Evolutionary conservation across 1,139 yeast species (phyloP).

Genomic region (Geotrichum macrosporum): DNA sequence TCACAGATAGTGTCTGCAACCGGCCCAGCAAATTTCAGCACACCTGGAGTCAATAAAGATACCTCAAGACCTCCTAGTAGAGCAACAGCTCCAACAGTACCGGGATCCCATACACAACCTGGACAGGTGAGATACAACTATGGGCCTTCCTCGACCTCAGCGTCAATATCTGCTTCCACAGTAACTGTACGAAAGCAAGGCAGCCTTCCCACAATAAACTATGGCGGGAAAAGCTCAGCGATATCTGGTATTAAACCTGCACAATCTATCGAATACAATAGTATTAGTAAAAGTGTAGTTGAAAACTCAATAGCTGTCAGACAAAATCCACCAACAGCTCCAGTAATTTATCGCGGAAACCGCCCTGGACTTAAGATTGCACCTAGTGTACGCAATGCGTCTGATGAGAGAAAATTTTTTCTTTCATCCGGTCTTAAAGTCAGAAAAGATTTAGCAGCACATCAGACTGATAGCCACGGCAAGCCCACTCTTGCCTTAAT

Average conservation of each 20-base stretch:
- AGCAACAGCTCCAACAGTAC: conserved; percentile 5
- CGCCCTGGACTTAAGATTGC: conserved; percentile 7
- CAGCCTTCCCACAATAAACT: conserved; percentile 8
- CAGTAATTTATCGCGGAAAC: conserved; percentile 14
- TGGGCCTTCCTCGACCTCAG: conserved; percentile 14
- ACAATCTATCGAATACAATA: conserved; percentile 14
- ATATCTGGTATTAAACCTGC: conserved; percentile 3
- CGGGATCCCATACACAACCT: not conserved
- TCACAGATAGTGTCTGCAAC: conserved; percentile 18
- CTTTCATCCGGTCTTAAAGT: conserved; percentile 20
- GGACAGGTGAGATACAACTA: conserved; percentile 11
- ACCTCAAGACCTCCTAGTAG: conserved; percentile 9
- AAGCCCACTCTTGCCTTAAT: not conserved
- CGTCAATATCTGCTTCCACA: conserved; percentile 14
- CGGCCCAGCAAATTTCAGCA: not conserved
- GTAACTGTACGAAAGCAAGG: not conserved
- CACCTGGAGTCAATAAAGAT: not conserved
- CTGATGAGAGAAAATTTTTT: conserved; percentile 19
- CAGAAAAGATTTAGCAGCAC: conserved; percentile 11
- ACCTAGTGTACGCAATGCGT: conserved; percentile 4
- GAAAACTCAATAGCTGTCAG: conserved; percentile 12
- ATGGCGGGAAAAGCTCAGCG: conserved; percentile 7
- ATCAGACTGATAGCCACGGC: not conserved
- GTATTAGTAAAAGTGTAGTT: not conserved
- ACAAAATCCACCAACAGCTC: conserved; percentile 12